phyloP scores from a whole-genome alignment of 164 flowering plant species.

The Annona cherimola region DNA sequence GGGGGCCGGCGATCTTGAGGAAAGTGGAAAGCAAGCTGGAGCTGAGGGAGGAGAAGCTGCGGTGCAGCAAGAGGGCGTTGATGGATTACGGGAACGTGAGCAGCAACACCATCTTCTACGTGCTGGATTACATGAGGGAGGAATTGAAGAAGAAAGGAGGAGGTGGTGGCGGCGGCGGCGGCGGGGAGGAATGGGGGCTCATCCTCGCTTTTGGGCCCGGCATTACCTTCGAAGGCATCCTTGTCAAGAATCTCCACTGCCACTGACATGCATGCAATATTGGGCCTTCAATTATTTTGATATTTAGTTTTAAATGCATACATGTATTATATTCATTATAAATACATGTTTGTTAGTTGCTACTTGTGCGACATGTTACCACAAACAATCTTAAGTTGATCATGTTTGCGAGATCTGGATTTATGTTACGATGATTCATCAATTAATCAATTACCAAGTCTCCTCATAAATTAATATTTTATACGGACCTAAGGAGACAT shows the following conservation, averaged over 20 bases:
- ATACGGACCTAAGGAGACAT: no score
- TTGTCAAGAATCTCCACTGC: conserved; percentile 42
- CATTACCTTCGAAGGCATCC: conserved; percentile 69
- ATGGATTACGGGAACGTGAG: conserved; percentile 71
- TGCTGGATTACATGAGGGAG: conserved; percentile 56
- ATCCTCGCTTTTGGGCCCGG: conserved; percentile 70
- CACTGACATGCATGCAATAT: background rate
- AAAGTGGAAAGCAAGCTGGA: conserved; percentile 35
- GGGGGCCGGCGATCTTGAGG: conserved; percentile 70
- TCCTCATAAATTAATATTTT: no score
- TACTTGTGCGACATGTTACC: no score
- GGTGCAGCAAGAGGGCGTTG: conserved; percentile 56
- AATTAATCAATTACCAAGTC: no score
- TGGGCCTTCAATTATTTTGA: no score
- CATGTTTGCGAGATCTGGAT: background rate
- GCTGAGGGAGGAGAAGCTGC: conserved; percentile 36
- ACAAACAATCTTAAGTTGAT: background rate
- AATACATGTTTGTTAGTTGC: no score
- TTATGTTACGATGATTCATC: background rate
- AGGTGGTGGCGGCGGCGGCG: no score
- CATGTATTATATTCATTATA: no score
- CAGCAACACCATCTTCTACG: conserved; percentile 63
- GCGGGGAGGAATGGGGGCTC: conserved; percentile 63
- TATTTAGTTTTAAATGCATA: no score
- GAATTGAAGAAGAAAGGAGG: conserved; percentile 29